Conservation (phyloP, 805 yeast genomes). For the Alloascoidea hylecoeti region DNA sequence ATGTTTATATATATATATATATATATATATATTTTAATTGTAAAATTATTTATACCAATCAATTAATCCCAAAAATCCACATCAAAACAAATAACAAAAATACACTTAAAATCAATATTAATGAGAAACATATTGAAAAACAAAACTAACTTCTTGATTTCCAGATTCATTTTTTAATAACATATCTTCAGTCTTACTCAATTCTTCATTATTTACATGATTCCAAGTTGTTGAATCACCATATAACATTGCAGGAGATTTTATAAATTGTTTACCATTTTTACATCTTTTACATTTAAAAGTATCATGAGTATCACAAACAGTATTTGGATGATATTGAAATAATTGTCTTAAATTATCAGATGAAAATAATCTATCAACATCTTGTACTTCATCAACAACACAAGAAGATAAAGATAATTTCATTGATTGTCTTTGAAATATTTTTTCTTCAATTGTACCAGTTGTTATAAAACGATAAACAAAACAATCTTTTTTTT, state of each 20-base stretch:
- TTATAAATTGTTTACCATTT: conserved; percentile 42
- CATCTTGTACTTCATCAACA: conserved; percentile 93
- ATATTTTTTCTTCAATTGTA: conserved; percentile 90
- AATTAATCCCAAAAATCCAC: too few species aligned
- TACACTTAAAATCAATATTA: conserved; percentile 6
- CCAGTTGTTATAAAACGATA: conserved; percentile 92
- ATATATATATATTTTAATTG: too few species aligned
- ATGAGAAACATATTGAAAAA: conserved; percentile 90
- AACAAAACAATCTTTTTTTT: conserved; percentile 90
- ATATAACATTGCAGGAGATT: conserved; percentile 79
- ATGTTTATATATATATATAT: too few species aligned
- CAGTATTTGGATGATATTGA: conserved; percentile 47
- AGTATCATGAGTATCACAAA: conserved; percentile 87
- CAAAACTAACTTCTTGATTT: conserved; percentile 62
- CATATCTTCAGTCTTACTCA: conserved; percentile 60
- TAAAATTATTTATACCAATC: too few species aligned
- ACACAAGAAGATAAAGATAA: conserved; percentile 88
- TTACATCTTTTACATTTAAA: conserved; percentile 78
- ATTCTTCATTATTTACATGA: conserved; percentile 54
- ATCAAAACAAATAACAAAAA: neutral
- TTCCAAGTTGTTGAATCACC: conserved; percentile 99
- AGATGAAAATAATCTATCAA: conserved; percentile 79
- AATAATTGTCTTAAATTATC: conserved; percentile 71
- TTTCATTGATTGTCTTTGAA: conserved; percentile 92
- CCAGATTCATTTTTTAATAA: conserved; percentile 62